Percentiles rank a stretch among this genome's conserved stretches.
Conservation (phyloP, 352 stramenopile species). For the Pythium myriotylum region DNA sequence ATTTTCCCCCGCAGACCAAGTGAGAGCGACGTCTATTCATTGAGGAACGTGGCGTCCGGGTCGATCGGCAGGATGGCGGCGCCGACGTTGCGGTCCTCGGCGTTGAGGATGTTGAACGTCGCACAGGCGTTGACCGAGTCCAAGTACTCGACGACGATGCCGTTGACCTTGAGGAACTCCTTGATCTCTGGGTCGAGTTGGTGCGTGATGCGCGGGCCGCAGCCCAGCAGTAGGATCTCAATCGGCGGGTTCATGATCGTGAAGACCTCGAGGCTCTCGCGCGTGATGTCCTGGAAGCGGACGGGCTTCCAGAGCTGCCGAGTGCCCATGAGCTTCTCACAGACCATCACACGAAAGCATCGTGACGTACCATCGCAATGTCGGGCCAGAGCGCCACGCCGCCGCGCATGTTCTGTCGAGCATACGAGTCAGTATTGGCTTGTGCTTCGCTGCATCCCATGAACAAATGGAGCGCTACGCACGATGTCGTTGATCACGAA, state of each 20-base stretch:
- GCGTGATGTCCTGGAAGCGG: conserved; percentile 79
- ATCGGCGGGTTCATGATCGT: conserved; percentile 76
- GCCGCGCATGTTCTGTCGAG: conserved; percentile 75
- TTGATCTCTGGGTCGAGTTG: conserved; percentile 62
- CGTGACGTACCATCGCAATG: conserved; percentile 66
- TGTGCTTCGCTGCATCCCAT: not conserved
- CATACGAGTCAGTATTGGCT: not conserved
- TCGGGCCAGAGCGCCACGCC: conserved; percentile 69
- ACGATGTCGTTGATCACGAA: conserved; percentile 86
- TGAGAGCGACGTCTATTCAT: not conserved
- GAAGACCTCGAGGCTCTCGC: conserved; percentile 75
- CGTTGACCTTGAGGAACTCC: conserved; percentile 78
- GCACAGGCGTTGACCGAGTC: conserved; percentile 84
- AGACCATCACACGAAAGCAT: not conserved
- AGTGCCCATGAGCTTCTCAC: not conserved
- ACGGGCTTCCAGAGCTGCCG: conserved; percentile 77
- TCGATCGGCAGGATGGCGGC: conserved; percentile 79
- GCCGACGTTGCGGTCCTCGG: conserved; percentile 82
- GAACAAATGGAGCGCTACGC: conserved; percentile 9
- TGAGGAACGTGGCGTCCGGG: conserved; percentile 32
- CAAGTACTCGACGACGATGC: conserved; percentile 86
- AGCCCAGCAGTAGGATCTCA: conserved; percentile 86
- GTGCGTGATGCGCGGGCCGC: conserved; percentile 62
- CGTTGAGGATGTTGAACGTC: conserved; percentile 93
- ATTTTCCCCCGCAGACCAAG: too few relatives aligned